phyloP scores from a whole-genome alignment of 495 filamentous ascomycete species.

The Polyplosphaeria fusca region DNA sequence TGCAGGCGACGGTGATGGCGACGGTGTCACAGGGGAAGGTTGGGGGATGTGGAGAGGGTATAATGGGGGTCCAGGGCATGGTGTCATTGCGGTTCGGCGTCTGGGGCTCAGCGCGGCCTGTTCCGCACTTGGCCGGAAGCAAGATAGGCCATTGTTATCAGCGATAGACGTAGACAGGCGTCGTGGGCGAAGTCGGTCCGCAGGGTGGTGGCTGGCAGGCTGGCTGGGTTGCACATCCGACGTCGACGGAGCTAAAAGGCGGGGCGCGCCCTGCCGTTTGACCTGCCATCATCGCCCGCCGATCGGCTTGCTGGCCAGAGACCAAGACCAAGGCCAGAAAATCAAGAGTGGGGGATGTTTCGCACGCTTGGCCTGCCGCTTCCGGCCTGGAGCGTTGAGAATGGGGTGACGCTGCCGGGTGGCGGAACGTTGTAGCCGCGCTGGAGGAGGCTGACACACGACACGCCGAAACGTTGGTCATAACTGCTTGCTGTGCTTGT shows the following conservation, averaged over 20 bases:
- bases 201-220: too few species aligned
- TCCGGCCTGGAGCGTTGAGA: background rate
- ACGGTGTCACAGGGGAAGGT: conserved; percentile 18
- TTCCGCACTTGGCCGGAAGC: background rate
- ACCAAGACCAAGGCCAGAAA: background rate
- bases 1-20: background rate
- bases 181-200: background rate
- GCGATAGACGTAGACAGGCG: background rate
- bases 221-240: too few species aligned
- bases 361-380: background rate
- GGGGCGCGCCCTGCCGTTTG: background rate
- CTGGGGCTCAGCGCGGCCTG: background rate
- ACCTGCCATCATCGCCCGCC: background rate
- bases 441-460: background rate
- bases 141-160: conserved; percentile 15
- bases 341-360: conserved; percentile 7
- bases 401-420: background rate
- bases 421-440: background rate
- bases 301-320: background rate
- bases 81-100: too few species aligned
- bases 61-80: conserved; percentile 18
- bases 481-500: too few species aligned
- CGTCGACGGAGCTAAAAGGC: background rate
- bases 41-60: conserved; percentile 13
- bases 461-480: background rate